A percentile compares a stretch with the other conserved stretches of the same genome.
Conservation (phyloP, 306 rosid genomes). For the Quercus ilex region DNA sequence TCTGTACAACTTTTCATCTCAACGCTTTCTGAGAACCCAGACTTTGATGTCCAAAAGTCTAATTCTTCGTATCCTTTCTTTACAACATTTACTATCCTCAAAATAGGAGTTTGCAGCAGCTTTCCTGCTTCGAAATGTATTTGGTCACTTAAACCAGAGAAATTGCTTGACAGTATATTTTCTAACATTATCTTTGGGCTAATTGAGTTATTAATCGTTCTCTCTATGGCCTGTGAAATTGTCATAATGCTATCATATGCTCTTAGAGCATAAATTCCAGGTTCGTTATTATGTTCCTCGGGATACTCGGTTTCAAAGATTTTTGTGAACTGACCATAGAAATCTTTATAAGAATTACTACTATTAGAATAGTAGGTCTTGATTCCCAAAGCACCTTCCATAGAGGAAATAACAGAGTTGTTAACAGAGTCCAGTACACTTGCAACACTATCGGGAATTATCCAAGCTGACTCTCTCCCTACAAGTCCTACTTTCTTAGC, state of each 20-base stretch:
- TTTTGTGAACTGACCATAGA: constrained; percentile 34
- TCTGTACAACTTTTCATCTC: constrained; percentile 1
- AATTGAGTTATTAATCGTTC: constrained; percentile 15
- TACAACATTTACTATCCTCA: constrained; percentile 50
- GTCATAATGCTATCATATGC: constrained; percentile 56
- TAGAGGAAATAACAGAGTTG: constrained; percentile 40
- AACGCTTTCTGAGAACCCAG: constrained; percentile 28
- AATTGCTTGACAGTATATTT: constrained; percentile 30
- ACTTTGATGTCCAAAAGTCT: constrained; percentile 48
- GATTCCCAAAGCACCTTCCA: constrained; percentile 72
- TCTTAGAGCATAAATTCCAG: constrained; percentile 55
- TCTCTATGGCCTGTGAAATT: constrained; percentile 44
- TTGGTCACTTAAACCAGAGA: constrained; percentile 51
- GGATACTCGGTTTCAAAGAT: constrained; percentile 25
- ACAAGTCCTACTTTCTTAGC: constrained; percentile 50
- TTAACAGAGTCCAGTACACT: constrained; percentile 45
- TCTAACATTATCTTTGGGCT: constrained; percentile 5
- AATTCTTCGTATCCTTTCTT: constrained; percentile 41
- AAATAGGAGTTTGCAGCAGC: constrained; percentile 27
- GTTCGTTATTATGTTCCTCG: constrained; percentile 40
- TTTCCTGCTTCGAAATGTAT: constrained; percentile 39
- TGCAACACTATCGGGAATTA: constrained; percentile 50
- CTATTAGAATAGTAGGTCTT: constrained; percentile 40
- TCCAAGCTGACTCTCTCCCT: constrained; percentile 56
- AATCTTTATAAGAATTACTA: constrained; percentile 32